Base-by-base conservation (phyloP, 495 filamentous ascomycete species). In the Diplogelasinospora grovesii region DNA sequence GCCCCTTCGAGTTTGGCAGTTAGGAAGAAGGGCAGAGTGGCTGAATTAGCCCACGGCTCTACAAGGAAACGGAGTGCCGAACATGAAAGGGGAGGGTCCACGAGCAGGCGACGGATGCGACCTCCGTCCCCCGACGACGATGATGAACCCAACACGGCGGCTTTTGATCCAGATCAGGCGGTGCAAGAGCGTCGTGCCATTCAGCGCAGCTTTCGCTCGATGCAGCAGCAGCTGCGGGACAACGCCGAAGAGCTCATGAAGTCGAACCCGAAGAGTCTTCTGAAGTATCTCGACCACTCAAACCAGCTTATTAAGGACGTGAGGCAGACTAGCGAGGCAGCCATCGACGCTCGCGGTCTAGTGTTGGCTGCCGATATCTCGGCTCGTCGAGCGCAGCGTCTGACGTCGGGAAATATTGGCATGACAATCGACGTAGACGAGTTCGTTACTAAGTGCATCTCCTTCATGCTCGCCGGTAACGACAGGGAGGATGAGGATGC, bases 301-400 rank as follows among this genome's bases (percentile, higher is more conserved):
- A 82, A 96, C 53, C 46, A 66, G 3, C 59, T 81, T 8, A 83
- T 81, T 52, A 59, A 59, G 20, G 66, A 77, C 23, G 87, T 97
- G 35, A 92, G 86, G 48, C 89, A 96, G 54, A 93, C 92, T 1
- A 76, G 77, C n/a, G 93, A 99, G 57, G 92, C 92, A 1, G 87
- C 82, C 3, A 80, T 95, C 42, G 92, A 99, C 53, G 85, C 90
- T 1, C 80, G 86, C 28, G 69, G 92, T 26, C 69, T 97, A 8
- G 85, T 95, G 8, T 75, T 69, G 23, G 77, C 81, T 0, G 81
- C 85, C 14, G 92, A 97, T 45, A 63, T 89, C 2, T 78, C 82
- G 0, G 78, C 82, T 41, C 84, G 85, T 41, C 86, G 83, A 49
- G 78, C 81, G 0, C 64, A 79, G 20, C 77, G 83, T 22, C 66